Conservation (phyloP, 192 early-diverging fungal species). For the Coemansia brasiliensis region DNA sequence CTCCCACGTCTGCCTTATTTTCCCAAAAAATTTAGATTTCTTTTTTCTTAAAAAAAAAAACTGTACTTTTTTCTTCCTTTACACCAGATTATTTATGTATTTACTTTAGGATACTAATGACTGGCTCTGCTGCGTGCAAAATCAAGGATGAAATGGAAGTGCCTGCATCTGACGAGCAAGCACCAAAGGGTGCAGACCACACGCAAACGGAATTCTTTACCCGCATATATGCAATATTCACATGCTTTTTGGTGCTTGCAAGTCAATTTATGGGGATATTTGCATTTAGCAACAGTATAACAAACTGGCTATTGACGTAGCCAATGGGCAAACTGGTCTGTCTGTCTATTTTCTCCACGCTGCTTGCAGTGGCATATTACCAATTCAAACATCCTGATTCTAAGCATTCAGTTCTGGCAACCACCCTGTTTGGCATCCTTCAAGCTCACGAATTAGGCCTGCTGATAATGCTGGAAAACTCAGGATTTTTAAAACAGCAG, state of each 20-base stretch:
- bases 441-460: constrained; percentile 2
- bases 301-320: background rate
- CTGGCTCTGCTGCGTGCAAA: background rate
- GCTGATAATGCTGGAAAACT: background rate
- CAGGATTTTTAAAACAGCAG: background rate
- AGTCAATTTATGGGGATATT: background rate
- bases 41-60: too few species aligned
- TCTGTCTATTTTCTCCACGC: background rate
- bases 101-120: background rate
- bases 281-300: background rate
- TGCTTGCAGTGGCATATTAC: background rate
- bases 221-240: constrained; percentile 3
- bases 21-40: constrained; percentile 1
- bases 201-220: background rate
- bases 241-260: background rate
- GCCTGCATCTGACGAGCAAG: background rate
- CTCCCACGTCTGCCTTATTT: constrained; percentile 3
- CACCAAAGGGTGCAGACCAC: background rate
- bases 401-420: background rate
- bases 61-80: constrained; percentile 5
- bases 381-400: background rate
- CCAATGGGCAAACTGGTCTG: background rate
- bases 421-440: background rate
- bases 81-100: background rate
- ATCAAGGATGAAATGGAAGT: background rate